Evolutionary conservation across 805 yeast species (phyloP).

Genomic region (Vanderwaltozyma yarrowii): DNA sequence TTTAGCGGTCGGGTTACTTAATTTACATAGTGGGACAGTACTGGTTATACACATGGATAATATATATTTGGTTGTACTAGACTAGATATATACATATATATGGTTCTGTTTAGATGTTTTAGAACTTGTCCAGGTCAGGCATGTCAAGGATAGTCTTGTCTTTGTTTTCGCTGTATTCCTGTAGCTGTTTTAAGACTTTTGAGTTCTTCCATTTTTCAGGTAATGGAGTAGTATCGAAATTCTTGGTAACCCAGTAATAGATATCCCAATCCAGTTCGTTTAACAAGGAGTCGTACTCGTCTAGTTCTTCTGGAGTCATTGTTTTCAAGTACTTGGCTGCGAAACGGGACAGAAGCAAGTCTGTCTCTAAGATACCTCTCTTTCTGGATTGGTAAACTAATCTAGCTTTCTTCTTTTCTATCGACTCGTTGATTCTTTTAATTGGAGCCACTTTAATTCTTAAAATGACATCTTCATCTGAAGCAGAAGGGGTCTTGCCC

Average conservation of each 20-base stretch:
- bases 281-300: slow-evolving; percentile 74
- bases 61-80: too few relatives aligned
- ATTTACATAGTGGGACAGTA: too few relatives aligned
- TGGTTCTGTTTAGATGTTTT: too few relatives aligned
- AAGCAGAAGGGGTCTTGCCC: too few relatives aligned
- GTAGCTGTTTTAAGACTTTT: slow-evolving; percentile 51
- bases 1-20: too few relatives aligned
- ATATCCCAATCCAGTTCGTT: slow-evolving; percentile 99
- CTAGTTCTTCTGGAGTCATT: slow-evolving; percentile 55
- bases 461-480: slow-evolving; percentile 29
- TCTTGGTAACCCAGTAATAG: slow-evolving; percentile 92
- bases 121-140: slow-evolving; percentile 51
- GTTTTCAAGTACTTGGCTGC: slow-evolving; percentile 61
- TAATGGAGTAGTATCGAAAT: slow-evolving; percentile 69
- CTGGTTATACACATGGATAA: too few relatives aligned
- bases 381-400: slow-evolving; percentile 85
- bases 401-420: slow-evolving; percentile 75
- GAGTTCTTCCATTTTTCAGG: slow-evolving; percentile 80
- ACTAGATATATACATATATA: too few relatives aligned
- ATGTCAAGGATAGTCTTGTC: slow-evolving; percentile 69
- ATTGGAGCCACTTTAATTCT: slow-evolving; percentile 70
- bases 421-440: slow-evolving; percentile 60
- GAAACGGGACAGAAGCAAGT: slow-evolving; percentile 71
- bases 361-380: slow-evolving; percentile 92
- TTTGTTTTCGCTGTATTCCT: slow-evolving; percentile 63